phyloP scores from a whole-genome alignment of 108 stramenopile genomes.

The Cyclotella baltica region DNA sequence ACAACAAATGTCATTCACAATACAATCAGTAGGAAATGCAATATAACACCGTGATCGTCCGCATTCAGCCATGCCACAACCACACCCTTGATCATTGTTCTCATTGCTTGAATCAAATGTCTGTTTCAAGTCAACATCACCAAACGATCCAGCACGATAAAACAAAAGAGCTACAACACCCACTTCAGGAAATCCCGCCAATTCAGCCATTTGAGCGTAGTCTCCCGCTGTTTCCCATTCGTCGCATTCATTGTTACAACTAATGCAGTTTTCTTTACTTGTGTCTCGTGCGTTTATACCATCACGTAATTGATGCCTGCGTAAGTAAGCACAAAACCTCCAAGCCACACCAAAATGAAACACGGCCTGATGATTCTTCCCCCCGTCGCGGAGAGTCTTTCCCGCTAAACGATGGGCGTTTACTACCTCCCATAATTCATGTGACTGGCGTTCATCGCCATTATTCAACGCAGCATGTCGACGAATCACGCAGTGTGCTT shows the following conservation, averaged over 20 bases:
- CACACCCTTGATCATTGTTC: constrained; percentile 29
- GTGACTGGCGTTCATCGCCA: not conserved
- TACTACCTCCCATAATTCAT: constrained; percentile 12
- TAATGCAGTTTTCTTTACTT: not conserved
- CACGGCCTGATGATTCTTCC: constrained; percentile 50
- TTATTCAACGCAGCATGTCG: not conserved
- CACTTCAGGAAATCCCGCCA: constrained; percentile 67
- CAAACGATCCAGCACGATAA: constrained; percentile 34
- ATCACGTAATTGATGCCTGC: constrained; percentile 2
- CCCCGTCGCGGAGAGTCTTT: constrained; percentile 59
- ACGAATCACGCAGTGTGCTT: constrained; percentile 29
- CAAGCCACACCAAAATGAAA: constrained; percentile 69
- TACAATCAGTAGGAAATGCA: constrained; percentile 31
- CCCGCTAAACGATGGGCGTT: constrained; percentile 56
- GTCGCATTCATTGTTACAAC: not conserved
- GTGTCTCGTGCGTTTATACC: not conserved
- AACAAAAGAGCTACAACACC: constrained; percentile 52
- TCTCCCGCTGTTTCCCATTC: constrained; percentile 56
- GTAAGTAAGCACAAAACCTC: constrained; percentile 31
- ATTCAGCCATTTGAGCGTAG: constrained; percentile 72
- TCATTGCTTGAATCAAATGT: not conserved
- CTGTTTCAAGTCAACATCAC: not conserved
- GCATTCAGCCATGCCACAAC: constrained; percentile 52
- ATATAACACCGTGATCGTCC: constrained; percentile 49
- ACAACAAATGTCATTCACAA: constrained; percentile 22